Evolutionary conservation across 2,329 filamentous ascomycete species (phyloP).

Genomic region (Claviceps humidiphila): DNA sequence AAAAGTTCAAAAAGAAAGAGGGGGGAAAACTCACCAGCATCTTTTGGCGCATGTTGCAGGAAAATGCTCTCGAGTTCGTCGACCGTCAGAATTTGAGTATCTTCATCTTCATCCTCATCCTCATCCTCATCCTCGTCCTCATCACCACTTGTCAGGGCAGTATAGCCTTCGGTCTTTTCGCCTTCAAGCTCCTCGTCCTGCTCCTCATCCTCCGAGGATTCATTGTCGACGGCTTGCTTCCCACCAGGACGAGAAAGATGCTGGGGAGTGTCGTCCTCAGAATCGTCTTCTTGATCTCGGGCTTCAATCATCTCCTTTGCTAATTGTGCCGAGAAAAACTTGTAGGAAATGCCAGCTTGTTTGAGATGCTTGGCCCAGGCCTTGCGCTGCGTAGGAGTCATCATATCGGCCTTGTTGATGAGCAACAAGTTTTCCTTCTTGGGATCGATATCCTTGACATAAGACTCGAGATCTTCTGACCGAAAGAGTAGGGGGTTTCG

Average conservation of each 20-base stretch:
- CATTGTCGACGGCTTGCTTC: slow-evolving; percentile 13
- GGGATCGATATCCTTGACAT: slow-evolving; percentile 83
- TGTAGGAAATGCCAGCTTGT: slow-evolving; percentile 69
- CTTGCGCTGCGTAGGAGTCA: slow-evolving; percentile 72
- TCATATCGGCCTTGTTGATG: slow-evolving; percentile 99
- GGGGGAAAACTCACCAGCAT: slow-evolving; percentile 29
- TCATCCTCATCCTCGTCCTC: slow-evolving; percentile 28
- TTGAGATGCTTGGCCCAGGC: slow-evolving; percentile 82
- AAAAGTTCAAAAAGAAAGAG: too few species aligned
- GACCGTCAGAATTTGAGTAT: slow-evolving; percentile 75
- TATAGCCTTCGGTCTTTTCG: slow-evolving; percentile 24
- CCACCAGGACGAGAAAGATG: slow-evolving; percentile 14
- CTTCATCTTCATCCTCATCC: slow-evolving; percentile 19
- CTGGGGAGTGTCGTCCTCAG: slow-evolving; percentile 19
- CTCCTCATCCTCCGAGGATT: slow-evolving; percentile 14
- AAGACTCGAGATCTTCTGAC: slow-evolving; percentile 82
- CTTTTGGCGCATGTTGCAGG: slow-evolving; percentile 51
- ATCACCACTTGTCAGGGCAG: slow-evolving; percentile 10
- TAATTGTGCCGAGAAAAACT: slow-evolving; percentile 88
- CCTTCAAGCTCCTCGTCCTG: slow-evolving; percentile 26
- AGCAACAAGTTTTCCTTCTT: slow-evolving; percentile 83
- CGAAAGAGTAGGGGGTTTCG: slow-evolving; percentile 89
- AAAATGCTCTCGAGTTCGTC: slow-evolving; percentile 88
- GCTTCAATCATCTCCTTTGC: slow-evolving; percentile 83
- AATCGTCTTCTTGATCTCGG: slow-evolving; percentile 39